A percentile compares a stretch with the other conserved stretches of the same genome.
phyloP scores from a whole-genome alignment of 768 basidiomycete species.

The Punctularia strigosozonata region DNA sequence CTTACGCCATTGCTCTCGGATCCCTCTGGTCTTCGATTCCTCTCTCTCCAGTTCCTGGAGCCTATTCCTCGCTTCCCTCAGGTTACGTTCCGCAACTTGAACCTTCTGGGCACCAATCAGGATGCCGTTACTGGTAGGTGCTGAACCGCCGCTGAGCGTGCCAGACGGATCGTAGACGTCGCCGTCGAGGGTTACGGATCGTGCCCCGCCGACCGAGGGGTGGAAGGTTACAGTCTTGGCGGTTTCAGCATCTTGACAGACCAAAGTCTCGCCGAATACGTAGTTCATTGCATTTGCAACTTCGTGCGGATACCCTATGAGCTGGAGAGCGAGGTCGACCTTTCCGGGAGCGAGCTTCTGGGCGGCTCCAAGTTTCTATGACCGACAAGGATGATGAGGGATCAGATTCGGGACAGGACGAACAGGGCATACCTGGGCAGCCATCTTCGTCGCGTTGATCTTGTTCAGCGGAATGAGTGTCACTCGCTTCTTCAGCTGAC shows the following conservation, averaged over 20 bases:
- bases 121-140: constrained; percentile 62
- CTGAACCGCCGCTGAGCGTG: constrained; percentile 83
- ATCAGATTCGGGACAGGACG: not conserved
- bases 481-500: constrained; percentile 72
- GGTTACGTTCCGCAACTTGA: constrained; percentile 48
- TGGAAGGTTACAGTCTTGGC: constrained; percentile 86
- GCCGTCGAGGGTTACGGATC: constrained; percentile 87
- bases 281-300: constrained; percentile 84
- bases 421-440: constrained; percentile 29
- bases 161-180: constrained; percentile 97
- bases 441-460: constrained; percentile 54
- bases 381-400: not conserved
- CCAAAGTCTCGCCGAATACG: constrained; percentile 87
- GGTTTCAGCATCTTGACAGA: constrained; percentile 80
- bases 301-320: constrained; percentile 73
- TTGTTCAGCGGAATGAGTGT: constrained; percentile 93
- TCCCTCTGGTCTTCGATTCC: constrained; percentile 37
- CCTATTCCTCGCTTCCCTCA: constrained; percentile 34
- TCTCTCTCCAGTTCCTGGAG: constrained; percentile 44
- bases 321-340: constrained; percentile 77
- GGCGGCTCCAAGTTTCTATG: constrained; percentile 68
- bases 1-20: constrained; percentile 49
- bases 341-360: constrained; percentile 64
- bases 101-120: constrained; percentile 81
- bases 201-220: constrained; percentile 46